Percentiles rank a stretch among this genome's conserved stretches.
phyloP scores from a whole-genome alignment of 495 filamentous ascomycete genomes.

The Neurospora discreta region DNA sequence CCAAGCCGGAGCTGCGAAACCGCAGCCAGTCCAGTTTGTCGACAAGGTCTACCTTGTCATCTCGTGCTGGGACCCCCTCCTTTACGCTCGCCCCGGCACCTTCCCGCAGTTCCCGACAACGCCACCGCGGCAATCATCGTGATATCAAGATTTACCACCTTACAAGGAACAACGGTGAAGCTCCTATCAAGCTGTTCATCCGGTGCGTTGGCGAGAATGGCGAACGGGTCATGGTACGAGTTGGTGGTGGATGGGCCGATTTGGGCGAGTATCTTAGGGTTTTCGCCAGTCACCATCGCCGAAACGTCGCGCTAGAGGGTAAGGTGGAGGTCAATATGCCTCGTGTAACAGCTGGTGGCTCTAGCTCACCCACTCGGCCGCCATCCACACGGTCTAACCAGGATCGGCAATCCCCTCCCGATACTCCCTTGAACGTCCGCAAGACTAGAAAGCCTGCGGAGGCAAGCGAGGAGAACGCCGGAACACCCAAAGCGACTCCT shows the following conservation, averaged over 20 bases:
- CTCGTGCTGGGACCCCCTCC: constrained; percentile 52
- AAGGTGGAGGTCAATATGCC: constrained; percentile 44
- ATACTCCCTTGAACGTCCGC: constrained; percentile 33
- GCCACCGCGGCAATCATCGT: constrained; percentile 35
- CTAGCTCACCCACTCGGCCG: constrained; percentile 31
- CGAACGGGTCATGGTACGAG: constrained; percentile 95
- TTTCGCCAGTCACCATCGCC: constrained; percentile 76
- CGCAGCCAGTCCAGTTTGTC: constrained; percentile 34
- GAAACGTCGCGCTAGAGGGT: constrained; percentile 29
- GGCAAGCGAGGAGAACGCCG: constrained; percentile 10
- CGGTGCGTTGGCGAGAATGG: constrained; percentile 78
- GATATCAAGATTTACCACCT: constrained; percentile 91
- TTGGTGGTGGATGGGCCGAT: constrained; percentile 95
- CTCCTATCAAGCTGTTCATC: constrained; percentile 87
- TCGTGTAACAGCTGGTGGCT: background rate
- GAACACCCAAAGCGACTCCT: background rate
- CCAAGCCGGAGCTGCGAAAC: constrained; percentile 22
- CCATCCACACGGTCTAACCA: constrained; percentile 19
- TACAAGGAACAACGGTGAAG: constrained; percentile 66
- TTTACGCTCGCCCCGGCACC: constrained; percentile 57
- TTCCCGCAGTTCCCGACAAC: constrained; percentile 29
- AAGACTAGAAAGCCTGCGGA: constrained; percentile 36
- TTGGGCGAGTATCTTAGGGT: constrained; percentile 89
- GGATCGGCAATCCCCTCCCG: constrained; percentile 17
- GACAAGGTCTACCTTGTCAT: constrained; percentile 24